Base-by-base conservation (phyloP, 305 asterid genomes). In the Lippia alba region DNA sequence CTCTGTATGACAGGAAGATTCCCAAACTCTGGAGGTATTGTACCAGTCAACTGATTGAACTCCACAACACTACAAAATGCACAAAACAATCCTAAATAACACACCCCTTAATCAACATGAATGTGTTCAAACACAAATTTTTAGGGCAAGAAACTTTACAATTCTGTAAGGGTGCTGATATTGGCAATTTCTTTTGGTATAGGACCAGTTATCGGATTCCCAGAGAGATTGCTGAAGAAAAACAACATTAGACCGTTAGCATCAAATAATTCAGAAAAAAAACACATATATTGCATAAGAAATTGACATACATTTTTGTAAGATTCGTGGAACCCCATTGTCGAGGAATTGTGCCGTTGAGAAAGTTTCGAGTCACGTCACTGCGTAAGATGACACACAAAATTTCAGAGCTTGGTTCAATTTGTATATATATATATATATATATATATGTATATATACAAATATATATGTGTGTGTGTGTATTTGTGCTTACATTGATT, bases 291-390 rank as follows among this genome's bases (percentile, higher is more conserved):
- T 5, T 6, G 5, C 46, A 58, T 20, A 17, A 4, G 60, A 48
- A 56, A 14, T 49, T 9, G 24, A 33, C 45, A 36, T 36, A 36
- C 41, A 36, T 36, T 36, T 7, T 70, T 1, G 60, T 57, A 16
- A 85, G 78, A 34, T 72, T 61, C 81, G 62, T 74, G 70, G 84
- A 74, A 48, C 83, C 86, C 90, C 90, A 85, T 85, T 64, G 76
- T 56, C 6, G 56, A 33, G 90, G 90, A 71, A 85, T 76, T 34
- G 77, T 60, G 36, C 90, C 88, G 69, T 54, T 74, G 15, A 85
- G 86, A 68, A 62, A 80, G 75, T 78, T 82, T 17, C 85, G 66
- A 55, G 51, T 34, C 24, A 82, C 76, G 33, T 82, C 85, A 8
- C 90, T 85, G 14, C 12, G 63, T 11, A 40, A 58, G 30, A 36